Conservation (phyloP, 2,329 filamentous ascomycete genomes). For the Fonsecaea multimorphosa region DNA sequence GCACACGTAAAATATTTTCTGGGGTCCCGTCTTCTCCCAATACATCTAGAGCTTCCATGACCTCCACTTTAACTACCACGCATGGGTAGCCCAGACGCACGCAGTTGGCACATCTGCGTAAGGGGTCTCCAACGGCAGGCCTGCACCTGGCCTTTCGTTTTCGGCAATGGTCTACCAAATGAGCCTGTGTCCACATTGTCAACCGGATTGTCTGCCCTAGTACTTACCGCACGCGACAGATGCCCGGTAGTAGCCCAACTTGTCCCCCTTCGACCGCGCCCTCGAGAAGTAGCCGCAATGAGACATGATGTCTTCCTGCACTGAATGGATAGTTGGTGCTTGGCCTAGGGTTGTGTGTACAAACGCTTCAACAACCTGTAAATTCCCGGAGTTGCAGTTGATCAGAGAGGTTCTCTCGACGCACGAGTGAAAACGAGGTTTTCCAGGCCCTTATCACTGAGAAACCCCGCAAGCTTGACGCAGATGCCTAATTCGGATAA, state of each 20-base stretch:
- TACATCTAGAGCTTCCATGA: slow-evolving; percentile 23
- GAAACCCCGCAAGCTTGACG: neutral
- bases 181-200: slow-evolving; percentile 9
- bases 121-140: slow-evolving; percentile 10
- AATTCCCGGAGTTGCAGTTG: neutral
- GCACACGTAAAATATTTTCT: slow-evolving; percentile 17
- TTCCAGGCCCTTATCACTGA: slow-evolving; percentile 3
- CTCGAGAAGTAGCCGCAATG: slow-evolving; percentile 19
- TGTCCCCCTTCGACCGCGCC: slow-evolving; percentile 18
- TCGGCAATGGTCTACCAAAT: slow-evolving; percentile 16
- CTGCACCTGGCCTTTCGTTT: slow-evolving; percentile 22
- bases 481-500: neutral
- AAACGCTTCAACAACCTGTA: neutral
- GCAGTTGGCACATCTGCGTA: slow-evolving; percentile 16
- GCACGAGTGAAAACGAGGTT: neutral
- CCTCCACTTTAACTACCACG: slow-evolving; percentile 20
- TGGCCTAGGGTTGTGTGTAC: neutral
- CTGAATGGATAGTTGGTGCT: neutral
- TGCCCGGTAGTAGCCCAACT: slow-evolving; percentile 21
- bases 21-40: slow-evolving; percentile 17
- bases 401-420: neutral
- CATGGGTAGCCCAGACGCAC: slow-evolving; percentile 19
- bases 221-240: slow-evolving; percentile 20
- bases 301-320: slow-evolving; percentile 12
- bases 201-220: neutral